Conservation (phyloP, 2,329 filamentous ascomycete species). For the Aspergillus brasiliensis region DNA sequence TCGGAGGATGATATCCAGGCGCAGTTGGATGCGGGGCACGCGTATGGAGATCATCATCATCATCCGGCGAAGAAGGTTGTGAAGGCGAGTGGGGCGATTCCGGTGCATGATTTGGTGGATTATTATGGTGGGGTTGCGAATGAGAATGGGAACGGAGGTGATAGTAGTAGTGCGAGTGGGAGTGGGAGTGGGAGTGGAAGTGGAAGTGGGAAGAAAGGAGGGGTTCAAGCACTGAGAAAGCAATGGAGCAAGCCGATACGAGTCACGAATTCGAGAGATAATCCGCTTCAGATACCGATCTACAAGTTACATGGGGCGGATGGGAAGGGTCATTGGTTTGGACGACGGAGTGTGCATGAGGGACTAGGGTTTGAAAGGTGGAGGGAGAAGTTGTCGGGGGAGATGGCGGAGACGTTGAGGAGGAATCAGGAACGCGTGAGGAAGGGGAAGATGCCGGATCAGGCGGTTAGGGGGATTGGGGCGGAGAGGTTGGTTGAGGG, state of each 20-base stretch:
- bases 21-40: too few relatives aligned
- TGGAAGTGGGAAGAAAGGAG: too few relatives aligned
- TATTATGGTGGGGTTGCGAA: too few relatives aligned
- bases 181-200: too few relatives aligned
- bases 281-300: constrained; percentile 73
- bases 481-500: constrained; percentile 74
- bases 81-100: too few relatives aligned
- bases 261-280: constrained; percentile 65
- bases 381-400: constrained; percentile 72
- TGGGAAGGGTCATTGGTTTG: constrained; percentile 86
- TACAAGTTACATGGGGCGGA: constrained; percentile 81
- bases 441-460: constrained; percentile 67
- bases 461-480: constrained; percentile 81
- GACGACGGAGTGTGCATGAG: constrained; percentile 77
- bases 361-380: constrained; percentile 76
- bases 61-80: too few relatives aligned
- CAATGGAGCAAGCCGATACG: constrained; percentile 80
- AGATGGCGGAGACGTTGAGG: constrained; percentile 78
- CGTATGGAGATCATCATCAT: too few relatives aligned
- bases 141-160: too few relatives aligned
- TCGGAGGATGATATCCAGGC: constrained; percentile 32
- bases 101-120: too few relatives aligned
- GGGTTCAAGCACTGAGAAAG: constrained; percentile 60
- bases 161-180: too few relatives aligned
- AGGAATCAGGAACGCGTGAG: constrained; percentile 69